Percentiles rank a stretch among this genome's conserved stretches.
Conservation (phyloP, 768 basidiomycete genomes). For the Dioszegia crocea region DNA sequence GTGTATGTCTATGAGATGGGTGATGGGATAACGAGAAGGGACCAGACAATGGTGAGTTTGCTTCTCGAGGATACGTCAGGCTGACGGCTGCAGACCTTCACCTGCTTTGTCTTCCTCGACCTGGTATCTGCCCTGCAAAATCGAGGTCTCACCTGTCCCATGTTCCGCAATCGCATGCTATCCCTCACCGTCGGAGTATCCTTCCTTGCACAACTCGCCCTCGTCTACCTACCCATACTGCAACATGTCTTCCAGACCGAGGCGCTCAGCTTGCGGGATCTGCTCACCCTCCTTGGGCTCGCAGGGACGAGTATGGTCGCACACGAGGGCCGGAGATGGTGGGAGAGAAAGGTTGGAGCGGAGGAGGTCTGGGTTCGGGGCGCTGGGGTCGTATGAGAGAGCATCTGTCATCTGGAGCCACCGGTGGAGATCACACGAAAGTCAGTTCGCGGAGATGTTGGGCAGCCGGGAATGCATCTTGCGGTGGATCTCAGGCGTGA, state of each 20-base stretch:
- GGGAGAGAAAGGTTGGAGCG: conserved; percentile 59
- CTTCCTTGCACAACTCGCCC: conserved; percentile 72
- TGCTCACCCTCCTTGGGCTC: conserved; percentile 65
- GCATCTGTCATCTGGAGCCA: too few species aligned
- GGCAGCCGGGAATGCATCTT: too few species aligned
- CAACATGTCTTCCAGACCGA: conserved; percentile 93
- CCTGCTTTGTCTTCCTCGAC: conserved; percentile 94
- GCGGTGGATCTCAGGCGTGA: too few species aligned
- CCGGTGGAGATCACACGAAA: too few species aligned
- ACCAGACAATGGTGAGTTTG: conserved; percentile 86
- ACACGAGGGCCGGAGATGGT: conserved; percentile 75
- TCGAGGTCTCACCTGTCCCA: conserved; percentile 78
- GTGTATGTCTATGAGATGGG: conserved; percentile 77
- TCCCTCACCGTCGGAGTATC: conserved; percentile 81
- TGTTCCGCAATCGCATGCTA: conserved; percentile 78
- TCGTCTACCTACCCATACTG: conserved; percentile 87
- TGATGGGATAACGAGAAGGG: conserved; percentile 79
- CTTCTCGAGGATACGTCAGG: not conserved
- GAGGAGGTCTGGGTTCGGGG: conserved; percentile 25
- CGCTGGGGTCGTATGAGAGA: conserved; percentile 2
- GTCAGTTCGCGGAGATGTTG: too few species aligned
- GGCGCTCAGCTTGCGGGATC: conserved; percentile 64
- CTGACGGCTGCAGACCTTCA: conserved; percentile 70
- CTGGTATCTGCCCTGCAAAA: conserved; percentile 91
- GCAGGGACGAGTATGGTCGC: conserved; percentile 62